A percentile compares a stretch with the other conserved stretches of the same genome.
These are phyloP conservation scores for Gaultheria prostrata DNA, from an alignment of 148 eudicot species.

Conservation along the genomic window DNA sequence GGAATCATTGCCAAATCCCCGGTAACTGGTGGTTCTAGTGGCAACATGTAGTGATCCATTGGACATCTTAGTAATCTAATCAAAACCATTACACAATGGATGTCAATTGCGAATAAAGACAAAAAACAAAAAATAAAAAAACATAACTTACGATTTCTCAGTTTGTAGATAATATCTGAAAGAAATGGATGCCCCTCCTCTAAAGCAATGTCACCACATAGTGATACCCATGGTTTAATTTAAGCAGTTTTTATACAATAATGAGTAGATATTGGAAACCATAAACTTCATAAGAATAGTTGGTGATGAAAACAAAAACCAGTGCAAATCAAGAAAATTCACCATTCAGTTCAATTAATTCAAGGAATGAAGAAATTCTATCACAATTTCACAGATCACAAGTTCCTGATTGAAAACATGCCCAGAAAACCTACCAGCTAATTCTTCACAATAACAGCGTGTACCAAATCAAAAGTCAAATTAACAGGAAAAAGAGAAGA, in stretches of 20 bases:
- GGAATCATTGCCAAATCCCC: not conserved
- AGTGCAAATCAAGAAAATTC: too few species aligned
- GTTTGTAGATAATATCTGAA: not conserved
- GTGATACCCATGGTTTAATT: not conserved
- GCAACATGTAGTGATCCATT: conserved; percentile 10
- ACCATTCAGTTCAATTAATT: too few species aligned
- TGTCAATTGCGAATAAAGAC: not conserved
- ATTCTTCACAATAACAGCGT: not conserved
- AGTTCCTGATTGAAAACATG: not conserved
- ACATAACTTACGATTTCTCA: not conserved
- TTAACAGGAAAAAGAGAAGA: too few species aligned
- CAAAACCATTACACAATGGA: not conserved
- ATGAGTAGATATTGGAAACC: not conserved
- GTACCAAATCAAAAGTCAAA: too few species aligned
- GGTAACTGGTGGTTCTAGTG: not conserved
- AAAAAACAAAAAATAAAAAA: not conserved
- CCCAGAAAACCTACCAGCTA: not conserved
- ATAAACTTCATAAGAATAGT: not conserved
- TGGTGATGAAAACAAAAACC: too few species aligned
- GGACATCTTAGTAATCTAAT: conserved; percentile 13
- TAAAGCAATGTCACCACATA: not conserved
- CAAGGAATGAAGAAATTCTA: too few species aligned
- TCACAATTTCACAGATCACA: not conserved
- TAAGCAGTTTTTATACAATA: not conserved
- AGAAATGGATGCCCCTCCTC: not conserved